Evolutionary conservation across 345 rosid species (phyloP).

Genomic region (Erucastrum elatum): DNA sequence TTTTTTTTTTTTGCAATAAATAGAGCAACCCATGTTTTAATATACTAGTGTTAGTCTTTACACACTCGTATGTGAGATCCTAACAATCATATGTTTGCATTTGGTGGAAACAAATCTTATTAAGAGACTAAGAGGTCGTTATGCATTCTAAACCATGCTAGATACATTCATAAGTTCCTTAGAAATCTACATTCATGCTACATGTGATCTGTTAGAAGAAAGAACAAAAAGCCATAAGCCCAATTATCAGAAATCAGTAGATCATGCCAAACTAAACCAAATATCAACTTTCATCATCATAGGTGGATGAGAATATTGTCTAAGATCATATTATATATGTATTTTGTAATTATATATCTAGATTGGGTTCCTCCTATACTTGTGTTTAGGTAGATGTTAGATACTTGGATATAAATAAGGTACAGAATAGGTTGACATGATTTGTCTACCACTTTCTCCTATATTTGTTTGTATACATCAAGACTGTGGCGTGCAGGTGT

Average conservation of each 20-base stretch:
- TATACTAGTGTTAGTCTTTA: background rate
- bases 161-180: background rate
- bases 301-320: background rate
- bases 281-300: background rate
- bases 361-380: background rate
- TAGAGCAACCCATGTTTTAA: background rate
- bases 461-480: background rate
- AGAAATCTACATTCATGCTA: background rate
- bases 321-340: background rate
- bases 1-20: background rate
- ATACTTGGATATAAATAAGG: background rate
- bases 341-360: background rate
- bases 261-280: background rate
- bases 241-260: background rate
- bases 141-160: background rate
- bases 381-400: background rate
- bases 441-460: background rate
- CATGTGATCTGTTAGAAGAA: background rate
- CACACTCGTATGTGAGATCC: background rate
- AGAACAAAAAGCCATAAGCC: background rate
- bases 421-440: background rate
- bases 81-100: background rate
- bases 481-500: background rate
- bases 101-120: constrained; percentile 3
- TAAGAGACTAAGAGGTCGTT: background rate